These are phyloP conservation scores for Coemansia sp. DNA, from an alignment of 192 early-diverging fungal genomes.

Conservation along the genomic window DNA sequence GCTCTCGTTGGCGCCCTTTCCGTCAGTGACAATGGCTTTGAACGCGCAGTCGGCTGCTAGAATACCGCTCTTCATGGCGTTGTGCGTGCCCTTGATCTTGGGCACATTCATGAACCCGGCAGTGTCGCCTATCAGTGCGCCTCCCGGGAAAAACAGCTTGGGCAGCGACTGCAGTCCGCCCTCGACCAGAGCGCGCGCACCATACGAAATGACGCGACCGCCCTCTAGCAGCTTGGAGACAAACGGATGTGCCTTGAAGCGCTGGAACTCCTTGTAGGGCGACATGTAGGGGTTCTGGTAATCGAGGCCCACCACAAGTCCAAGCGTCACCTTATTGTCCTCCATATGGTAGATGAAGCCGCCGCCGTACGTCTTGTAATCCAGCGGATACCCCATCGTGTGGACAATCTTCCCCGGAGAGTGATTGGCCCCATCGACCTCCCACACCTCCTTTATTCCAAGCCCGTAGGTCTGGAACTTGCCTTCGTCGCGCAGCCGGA, in stretches of 20 bases:
- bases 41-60: constrained; percentile 91
- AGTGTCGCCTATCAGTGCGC: constrained; percentile 91
- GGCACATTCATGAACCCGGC: constrained; percentile 97
- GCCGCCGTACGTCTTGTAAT: constrained; percentile 90
- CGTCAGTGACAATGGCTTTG: constrained; percentile 58
- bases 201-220: constrained; percentile 88
- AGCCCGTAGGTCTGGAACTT: constrained; percentile 93
- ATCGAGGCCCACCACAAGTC: constrained; percentile 89
- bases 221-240: constrained; percentile 83
- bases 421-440: constrained; percentile 83
- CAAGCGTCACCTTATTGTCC: constrained; percentile 82
- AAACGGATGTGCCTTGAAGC: constrained; percentile 90
- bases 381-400: constrained; percentile 89
- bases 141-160: constrained; percentile 91
- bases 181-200: constrained; percentile 95
- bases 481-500: constrained; percentile 83
- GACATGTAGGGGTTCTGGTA: constrained; percentile 93
- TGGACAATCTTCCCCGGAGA: constrained; percentile 81
- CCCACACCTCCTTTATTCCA: constrained; percentile 98
- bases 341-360: constrained; percentile 96
- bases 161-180: constrained; percentile 96
- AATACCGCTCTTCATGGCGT: constrained; percentile 98
- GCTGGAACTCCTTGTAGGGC: constrained; percentile 98
- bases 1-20: constrained; percentile 7
- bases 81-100: constrained; percentile 99